Evolutionary conservation across 192 early-diverging fungal species (phyloP).

Genomic region (Coemansia erecta): DNA sequence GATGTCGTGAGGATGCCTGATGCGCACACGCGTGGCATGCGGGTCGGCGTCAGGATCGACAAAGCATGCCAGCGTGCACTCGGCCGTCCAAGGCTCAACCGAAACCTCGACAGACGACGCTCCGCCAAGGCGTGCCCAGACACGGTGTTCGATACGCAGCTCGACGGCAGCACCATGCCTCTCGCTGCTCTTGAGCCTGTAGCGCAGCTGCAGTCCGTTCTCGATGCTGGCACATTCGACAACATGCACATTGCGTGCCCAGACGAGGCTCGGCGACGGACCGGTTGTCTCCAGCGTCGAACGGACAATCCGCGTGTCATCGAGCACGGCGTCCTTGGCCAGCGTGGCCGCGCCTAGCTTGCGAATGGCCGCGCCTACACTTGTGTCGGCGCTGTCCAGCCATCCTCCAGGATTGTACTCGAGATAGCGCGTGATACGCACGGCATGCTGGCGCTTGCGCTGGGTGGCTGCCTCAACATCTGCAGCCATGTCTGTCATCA

Average conservation of each 20-base stretch:
- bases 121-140: constrained; percentile 25
- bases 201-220: constrained; percentile 10
- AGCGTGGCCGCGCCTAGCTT: constrained; percentile 4
- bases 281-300: constrained; percentile 21
- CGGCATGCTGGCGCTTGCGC: constrained; percentile 35
- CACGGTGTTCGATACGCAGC: constrained; percentile 45
- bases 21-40: constrained; percentile 43
- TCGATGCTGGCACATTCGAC: neutral
- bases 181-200: constrained; percentile 17
- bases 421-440: constrained; percentile 33
- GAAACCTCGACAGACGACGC: constrained; percentile 9
- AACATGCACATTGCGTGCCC: constrained; percentile 36
- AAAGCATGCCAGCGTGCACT: constrained; percentile 34
- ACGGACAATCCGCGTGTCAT: constrained; percentile 12
- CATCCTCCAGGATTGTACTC: constrained; percentile 41
- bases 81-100: constrained; percentile 26
- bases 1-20: constrained; percentile 30
- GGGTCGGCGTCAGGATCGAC: constrained; percentile 49
- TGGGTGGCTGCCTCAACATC: constrained; percentile 33
- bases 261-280: constrained; percentile 30
- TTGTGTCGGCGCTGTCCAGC: constrained; percentile 20
- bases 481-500: constrained; percentile 21
- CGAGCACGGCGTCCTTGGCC: constrained; percentile 10
- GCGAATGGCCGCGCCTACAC: neutral
- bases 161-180: constrained; percentile 27